Evolutionary conservation across 106 monocot species (phyloP).

Genomic region (Dioscorea alata): DNA sequence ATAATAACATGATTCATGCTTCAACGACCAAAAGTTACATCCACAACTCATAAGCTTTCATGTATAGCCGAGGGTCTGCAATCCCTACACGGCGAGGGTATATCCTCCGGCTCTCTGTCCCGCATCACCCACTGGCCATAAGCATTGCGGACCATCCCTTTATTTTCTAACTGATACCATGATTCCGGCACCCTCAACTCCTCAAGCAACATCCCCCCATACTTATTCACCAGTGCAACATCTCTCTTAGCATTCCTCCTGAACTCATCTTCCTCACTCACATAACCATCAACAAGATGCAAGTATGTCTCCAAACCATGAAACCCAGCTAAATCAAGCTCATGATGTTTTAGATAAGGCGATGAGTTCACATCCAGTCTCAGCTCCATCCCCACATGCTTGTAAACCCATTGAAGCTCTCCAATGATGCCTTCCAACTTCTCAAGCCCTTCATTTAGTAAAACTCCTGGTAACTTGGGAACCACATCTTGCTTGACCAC

Average conservation of each 20-base stretch:
- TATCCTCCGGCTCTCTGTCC: slow-evolving; percentile 31
- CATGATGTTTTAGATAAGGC: slow-evolving; percentile 38
- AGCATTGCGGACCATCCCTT: slow-evolving; percentile 35
- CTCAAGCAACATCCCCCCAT: slow-evolving; percentile 33
- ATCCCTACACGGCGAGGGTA: slow-evolving; percentile 26
- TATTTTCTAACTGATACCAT: slow-evolving; percentile 43
- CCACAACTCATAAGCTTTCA: background rate
- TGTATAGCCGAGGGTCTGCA: background rate
- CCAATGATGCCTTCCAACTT: slow-evolving; percentile 18
- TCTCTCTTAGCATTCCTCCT: slow-evolving; percentile 38
- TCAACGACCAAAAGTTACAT: no score
- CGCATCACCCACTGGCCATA: slow-evolving; percentile 39
- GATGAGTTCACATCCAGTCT: slow-evolving; percentile 32
- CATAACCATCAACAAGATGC: slow-evolving; percentile 55
- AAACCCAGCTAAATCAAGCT: slow-evolving; percentile 31
- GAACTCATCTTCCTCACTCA: slow-evolving; percentile 28
- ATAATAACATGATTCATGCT: no score
- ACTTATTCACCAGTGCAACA: slow-evolving; percentile 69
- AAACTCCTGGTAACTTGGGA: slow-evolving; percentile 53
- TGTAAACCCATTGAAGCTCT: slow-evolving; percentile 38
- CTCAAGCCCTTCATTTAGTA: slow-evolving; percentile 46
- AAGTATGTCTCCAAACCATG: slow-evolving; percentile 69
- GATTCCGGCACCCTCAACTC: slow-evolving; percentile 43
- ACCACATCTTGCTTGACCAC: slow-evolving; percentile 59
- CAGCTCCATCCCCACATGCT: slow-evolving; percentile 44